Evolutionary conservation across 139 green algal species (phyloP), one percentile per base, ranked within the genome.

Genomic region (Chlorella vulgaris): DNA sequence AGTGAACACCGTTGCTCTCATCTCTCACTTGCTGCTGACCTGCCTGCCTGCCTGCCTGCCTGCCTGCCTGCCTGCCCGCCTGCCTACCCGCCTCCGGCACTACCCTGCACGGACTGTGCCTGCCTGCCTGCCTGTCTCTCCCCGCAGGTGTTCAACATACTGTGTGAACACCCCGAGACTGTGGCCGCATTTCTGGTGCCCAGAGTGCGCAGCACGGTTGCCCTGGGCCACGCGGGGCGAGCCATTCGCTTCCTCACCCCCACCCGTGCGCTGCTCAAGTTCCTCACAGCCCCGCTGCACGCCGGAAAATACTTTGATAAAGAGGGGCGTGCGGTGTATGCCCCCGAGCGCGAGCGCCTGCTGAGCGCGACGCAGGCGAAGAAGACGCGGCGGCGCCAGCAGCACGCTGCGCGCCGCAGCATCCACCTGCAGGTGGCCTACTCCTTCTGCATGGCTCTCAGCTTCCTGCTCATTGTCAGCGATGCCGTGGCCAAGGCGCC

Each of bases 151-250:
- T 98, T 98, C 88, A 97, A 98, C 89, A 92, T 97, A 50, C 83
- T 98, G 38, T 96, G 92, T 76, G 94, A 97, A 87, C 93, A 97
- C 22, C 94, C 94, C 7, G 94, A 98, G 86, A 96, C 91, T 0
- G 89, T 93, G 21, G 94, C 94, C 3, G 90, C 92, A 0, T 95
- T 91, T 66, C 87, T 98, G 66, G 94, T 95, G 26, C 94, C 94
- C 0, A 87, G 92, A 47, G 78, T 93, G 3, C 90, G 92, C 82
- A 88, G 78, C 40, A 87, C 88, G 22, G 83, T 90, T 35, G 90
- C 87, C 2, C 87, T 81, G 13, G 38, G 80, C 67, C 18, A 78
- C 36, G 2, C 39, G 8, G 73, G 76, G 4, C 40, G 24, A 35
- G 83, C 89, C 80, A 89, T 92, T 51, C 85, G 83, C 53, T 97